These are phyloP conservation scores for Tribonema minus DNA, from an alignment of 108 stramenopile species.

Conservation along the genomic window DNA sequence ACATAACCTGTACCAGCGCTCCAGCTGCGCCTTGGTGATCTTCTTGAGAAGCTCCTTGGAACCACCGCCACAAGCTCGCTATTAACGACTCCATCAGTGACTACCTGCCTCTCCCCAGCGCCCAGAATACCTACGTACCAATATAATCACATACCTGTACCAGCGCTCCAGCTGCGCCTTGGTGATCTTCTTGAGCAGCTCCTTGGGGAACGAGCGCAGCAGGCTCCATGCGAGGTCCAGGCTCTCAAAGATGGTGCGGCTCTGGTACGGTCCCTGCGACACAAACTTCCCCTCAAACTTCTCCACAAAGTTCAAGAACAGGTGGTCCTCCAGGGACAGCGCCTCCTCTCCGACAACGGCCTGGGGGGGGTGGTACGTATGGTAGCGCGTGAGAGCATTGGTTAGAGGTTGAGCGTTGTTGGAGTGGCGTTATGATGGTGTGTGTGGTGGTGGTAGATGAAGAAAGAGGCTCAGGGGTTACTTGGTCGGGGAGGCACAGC, in stretches of 20 bases:
- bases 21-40: constrained; percentile 95
- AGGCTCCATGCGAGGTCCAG: constrained; percentile 98
- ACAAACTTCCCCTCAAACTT: constrained; percentile 98
- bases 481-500: too few species aligned
- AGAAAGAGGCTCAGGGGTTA: too few species aligned
- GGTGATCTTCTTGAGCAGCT: constrained; percentile 99
- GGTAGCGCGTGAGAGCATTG: too few species aligned
- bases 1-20: constrained; percentile 80
- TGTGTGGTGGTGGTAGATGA: too few species aligned
- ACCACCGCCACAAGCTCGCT: constrained; percentile 94
- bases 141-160: constrained; percentile 78
- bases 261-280: constrained; percentile 95
- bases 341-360: constrained; percentile 99
- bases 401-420: too few species aligned
- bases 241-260: constrained; percentile 94
- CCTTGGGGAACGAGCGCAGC: constrained; percentile 96
- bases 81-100: too few species aligned
- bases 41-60: constrained; percentile 98
- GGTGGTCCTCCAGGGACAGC: constrained; percentile 96
- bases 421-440: too few species aligned
- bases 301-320: constrained; percentile 96
- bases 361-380: too few species aligned
- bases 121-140: too few species aligned
- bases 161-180: constrained; percentile 89
- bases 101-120: too few species aligned